These are phyloP conservation scores for Populus hybrid DNA, from an alignment of 441 rosid species.

Conservation along the genomic window DNA sequence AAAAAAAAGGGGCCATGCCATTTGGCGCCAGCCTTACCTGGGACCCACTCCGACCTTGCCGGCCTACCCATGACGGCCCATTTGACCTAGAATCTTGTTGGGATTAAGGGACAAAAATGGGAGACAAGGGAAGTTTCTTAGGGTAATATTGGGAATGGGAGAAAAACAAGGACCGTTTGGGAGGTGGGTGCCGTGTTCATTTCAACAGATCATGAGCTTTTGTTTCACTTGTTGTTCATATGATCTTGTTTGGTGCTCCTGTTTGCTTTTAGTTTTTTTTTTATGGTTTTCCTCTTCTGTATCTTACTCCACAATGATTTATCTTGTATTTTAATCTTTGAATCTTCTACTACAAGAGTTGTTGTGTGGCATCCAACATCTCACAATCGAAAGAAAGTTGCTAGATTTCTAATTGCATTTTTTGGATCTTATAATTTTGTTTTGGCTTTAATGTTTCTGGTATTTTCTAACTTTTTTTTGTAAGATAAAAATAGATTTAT, in stretches of 20 bases:
- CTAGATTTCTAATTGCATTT: too few relatives aligned
- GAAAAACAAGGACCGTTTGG: too few relatives aligned
- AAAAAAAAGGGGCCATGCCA: neutral
- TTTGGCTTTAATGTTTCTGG: too few relatives aligned
- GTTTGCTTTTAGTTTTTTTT: too few relatives aligned
- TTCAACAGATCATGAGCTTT: too few relatives aligned
- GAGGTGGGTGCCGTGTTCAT: too few relatives aligned
- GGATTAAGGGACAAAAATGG: neutral
- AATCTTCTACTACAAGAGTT: neutral
- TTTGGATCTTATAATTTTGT: too few relatives aligned
- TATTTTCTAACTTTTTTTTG: too few relatives aligned
- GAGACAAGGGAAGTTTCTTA: neutral
- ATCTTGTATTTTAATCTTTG: neutral
- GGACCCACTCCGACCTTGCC: slow-evolving; percentile 1
- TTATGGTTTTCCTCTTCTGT: neutral
- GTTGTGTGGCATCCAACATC: neutral
- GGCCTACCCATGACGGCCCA: neutral
- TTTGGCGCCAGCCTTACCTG: slow-evolving; percentile 12
- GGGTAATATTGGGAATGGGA: too few relatives aligned
- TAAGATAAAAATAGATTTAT: too few relatives aligned
- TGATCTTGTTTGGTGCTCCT: neutral
- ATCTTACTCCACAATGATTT: neutral
- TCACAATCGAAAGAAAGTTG: neutral
- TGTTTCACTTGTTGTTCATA: neutral
- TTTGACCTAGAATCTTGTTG: neutral